Evolutionary conservation across 805 yeast species (phyloP), one percentile per base, ranked within the genome.

Genomic region (Candida schatavii): DNA sequence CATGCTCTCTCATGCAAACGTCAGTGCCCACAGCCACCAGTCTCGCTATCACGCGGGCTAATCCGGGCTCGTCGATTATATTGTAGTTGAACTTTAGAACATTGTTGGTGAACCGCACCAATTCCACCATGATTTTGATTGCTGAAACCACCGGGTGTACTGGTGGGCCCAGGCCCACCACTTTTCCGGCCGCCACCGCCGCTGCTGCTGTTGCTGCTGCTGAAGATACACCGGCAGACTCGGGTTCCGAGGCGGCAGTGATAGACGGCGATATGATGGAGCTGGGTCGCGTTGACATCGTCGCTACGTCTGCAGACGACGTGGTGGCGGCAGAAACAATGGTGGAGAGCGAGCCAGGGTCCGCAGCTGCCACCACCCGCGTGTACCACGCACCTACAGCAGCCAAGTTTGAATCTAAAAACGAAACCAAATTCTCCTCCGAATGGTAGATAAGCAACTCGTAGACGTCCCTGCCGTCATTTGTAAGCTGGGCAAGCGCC

Each of bases 391-490:
- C 11, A 7, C 27, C 27, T 7, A 23, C 11, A 11, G 27, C 11
- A 11, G 27, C 27, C 27, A 23, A 23, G 27, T 23, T 23, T 11
- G 7, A 7, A 7, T 7, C 10, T 7, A 23, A 7, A 11, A 23
- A 23, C 15, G 30, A 7, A 17, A 48, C 40, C 42, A 68, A 52
- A 40, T 55, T 52, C 14, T 51, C 49, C 3, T 54, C 55, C 15
- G 55, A 60, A 40, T 75, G 75, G 21, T 73, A 66, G 14, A 75
- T 64, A 51, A 73, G 70, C 42, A 75, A 64, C 42, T 77, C 82
- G 44, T 73, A 73, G 37, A 77, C 62, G 48, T 78, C 77, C 37
- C 69, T 62, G 3, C 86, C 86, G 44, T 74, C 65, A 29, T 70
- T 66, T 4, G 87, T 78, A 37, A 80, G 62, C 1, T 59, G 52